Evolutionary conservation across 73 alveolate genomes (phyloP).

Genomic region (Symbiodinium natans): DNA sequence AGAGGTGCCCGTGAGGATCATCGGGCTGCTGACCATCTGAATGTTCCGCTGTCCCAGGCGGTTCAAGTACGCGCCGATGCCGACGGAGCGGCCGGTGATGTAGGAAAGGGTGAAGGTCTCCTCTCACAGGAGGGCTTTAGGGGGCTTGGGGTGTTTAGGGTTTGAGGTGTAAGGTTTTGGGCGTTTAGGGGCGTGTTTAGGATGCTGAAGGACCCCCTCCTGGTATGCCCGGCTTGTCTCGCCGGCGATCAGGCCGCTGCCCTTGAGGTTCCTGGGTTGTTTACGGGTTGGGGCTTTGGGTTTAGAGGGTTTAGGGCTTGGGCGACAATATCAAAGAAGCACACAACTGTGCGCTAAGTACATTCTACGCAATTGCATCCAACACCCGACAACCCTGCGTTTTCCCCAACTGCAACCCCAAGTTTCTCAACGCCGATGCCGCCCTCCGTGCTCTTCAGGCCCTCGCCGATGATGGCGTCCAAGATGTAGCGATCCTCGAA

Average conservation of each 20-base stretch:
- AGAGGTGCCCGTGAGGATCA: constrained; percentile 88
- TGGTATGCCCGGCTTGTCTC: constrained; percentile 78
- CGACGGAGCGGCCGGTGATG: constrained; percentile 91
- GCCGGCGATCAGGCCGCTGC: constrained; percentile 92
- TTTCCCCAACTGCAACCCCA: too few relatives aligned
- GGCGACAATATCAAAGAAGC: too few relatives aligned
- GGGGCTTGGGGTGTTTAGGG: too few relatives aligned
- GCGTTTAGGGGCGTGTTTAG: too few relatives aligned
- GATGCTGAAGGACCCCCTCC: background rate
- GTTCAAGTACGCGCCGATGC: constrained; percentile 88
- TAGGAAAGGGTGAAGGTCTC: constrained; percentile 89
- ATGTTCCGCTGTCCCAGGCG: constrained; percentile 93
- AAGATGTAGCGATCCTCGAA: constrained; percentile 56
- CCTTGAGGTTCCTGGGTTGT: constrained; percentile 33
- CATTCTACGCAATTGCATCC: too few relatives aligned
- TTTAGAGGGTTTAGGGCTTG: too few relatives aligned
- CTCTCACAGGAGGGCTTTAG: background rate
- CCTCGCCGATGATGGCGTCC: constrained; percentile 92
- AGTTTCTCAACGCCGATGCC: constrained; percentile 94
- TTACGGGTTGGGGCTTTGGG: too few relatives aligned
- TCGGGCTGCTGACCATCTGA: constrained; percentile 94
- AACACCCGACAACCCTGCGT: too few relatives aligned
- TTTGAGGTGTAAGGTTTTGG: too few relatives aligned
- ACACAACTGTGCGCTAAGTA: too few relatives aligned
- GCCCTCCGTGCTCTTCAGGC: constrained; percentile 8